Evolutionary conservation across 1,284 basidiomycete genomes (phyloP).

Genomic region (Tremellales sp.): DNA sequence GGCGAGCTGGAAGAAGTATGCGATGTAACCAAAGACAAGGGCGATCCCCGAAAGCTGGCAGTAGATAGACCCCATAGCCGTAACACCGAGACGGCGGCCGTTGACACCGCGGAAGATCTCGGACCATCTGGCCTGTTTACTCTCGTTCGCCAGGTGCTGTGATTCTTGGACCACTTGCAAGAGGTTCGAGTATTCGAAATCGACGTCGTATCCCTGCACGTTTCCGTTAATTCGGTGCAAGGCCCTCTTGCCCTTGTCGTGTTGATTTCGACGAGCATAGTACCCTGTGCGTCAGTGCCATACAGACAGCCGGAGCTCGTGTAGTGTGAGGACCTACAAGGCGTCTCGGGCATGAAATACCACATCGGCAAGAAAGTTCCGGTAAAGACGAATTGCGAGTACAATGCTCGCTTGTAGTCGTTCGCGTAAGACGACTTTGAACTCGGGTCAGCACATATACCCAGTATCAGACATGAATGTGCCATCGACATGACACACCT

Average conservation of each 20-base stretch:
- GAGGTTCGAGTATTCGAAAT: conserved; percentile 3
- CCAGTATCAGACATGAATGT: neutral
- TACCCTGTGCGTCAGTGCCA: conserved; percentile 3
- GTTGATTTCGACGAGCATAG: conserved; percentile 10
- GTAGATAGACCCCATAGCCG: neutral
- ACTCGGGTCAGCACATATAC: neutral
- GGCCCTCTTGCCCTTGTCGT: conserved; percentile 8
- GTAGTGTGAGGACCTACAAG: conserved; percentile 13
- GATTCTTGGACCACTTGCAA: neutral
- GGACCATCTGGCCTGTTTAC: neutral
- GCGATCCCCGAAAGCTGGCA: neutral
- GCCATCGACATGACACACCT: neutral
- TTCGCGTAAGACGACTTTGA: neutral
- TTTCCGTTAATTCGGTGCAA: conserved; percentile 6
- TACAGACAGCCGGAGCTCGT: conserved; percentile 1
- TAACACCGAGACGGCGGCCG: neutral
- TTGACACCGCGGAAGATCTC: neutral
- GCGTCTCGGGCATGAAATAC: conserved; percentile 14
- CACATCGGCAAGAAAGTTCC: conserved; percentile 10
- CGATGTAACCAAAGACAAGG: neutral
- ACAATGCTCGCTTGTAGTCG: conserved; percentile 10
- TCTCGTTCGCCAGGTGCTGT: neutral
- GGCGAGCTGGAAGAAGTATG: neutral
- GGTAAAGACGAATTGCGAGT: conserved; percentile 12
- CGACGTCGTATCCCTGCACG: conserved; percentile 6